Percentiles rank a stretch among this genome's conserved stretches.
These are phyloP conservation scores for Oryza punctata DNA, from an alignment of 176 grass and related monocot species.

Conservation along the genomic window DNA sequence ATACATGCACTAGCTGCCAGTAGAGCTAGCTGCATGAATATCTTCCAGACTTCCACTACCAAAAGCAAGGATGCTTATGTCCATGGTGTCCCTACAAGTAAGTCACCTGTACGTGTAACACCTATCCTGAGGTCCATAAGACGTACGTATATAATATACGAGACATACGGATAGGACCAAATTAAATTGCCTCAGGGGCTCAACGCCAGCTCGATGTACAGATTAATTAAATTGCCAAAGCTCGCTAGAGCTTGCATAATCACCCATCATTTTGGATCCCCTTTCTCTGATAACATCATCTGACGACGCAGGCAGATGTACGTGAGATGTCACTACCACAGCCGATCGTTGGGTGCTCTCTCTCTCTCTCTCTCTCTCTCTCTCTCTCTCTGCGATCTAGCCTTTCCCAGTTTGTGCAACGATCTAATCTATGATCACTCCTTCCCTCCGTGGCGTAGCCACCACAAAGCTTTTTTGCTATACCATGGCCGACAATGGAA, in stretches of 20 bases:
- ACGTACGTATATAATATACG: no score
- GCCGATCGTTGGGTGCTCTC: neutral
- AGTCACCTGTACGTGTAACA: neutral
- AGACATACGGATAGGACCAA: no score
- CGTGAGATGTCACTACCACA: neutral
- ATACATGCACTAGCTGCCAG: neutral
- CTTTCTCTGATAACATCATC: neutral
- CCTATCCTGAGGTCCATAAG: neutral
- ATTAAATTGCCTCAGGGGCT: no score
- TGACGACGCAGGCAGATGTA: neutral
- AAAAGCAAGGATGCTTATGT: neutral
- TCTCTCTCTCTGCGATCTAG: constrained; percentile 45
- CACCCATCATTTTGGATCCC: no score
- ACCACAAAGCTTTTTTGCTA: constrained; percentile 33
- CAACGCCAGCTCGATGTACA: no score
- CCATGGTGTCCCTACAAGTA: neutral
- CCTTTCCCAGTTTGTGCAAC: constrained; percentile 39
- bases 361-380: neutral
- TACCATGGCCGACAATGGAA: constrained; percentile 3
- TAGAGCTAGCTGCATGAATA: neutral
- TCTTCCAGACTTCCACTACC: neutral
- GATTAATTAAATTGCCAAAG: no score
- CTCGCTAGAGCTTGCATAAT: no score
- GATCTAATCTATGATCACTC: no score
- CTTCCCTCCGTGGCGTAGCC: neutral